These are phyloP conservation scores for Botrytis elliptica DNA, from an alignment of 2,329 filamentous ascomycete species.

Conservation along the genomic window DNA sequence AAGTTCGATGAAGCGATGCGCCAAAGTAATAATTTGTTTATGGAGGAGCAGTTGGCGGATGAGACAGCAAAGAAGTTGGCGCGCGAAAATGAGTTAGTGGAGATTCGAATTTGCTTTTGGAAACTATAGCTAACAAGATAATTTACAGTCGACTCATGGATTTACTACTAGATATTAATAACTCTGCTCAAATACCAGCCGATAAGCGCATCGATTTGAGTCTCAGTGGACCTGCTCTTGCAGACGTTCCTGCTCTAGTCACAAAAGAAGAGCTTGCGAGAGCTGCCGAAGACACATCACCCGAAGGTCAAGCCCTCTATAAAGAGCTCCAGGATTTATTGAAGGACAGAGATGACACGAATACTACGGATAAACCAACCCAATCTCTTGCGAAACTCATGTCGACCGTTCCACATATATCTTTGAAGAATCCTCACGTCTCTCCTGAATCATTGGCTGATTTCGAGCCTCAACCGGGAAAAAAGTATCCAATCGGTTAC, in stretches of 20 bases:
- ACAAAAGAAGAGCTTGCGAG: slow-evolving; percentile 32
- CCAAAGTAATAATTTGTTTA: slow-evolving; percentile 78
- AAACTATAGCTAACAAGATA: slow-evolving; percentile 19
- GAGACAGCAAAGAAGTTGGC: slow-evolving; percentile 80
- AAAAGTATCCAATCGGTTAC: slow-evolving; percentile 60
- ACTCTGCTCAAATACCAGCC: slow-evolving; percentile 72
- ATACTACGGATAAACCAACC: slow-evolving; percentile 24
- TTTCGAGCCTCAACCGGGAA: slow-evolving; percentile 47
- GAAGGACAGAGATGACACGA: slow-evolving; percentile 29
- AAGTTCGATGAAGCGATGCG: slow-evolving; percentile 75
- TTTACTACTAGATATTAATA: slow-evolving; percentile 85
- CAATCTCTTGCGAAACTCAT: slow-evolving; percentile 38
- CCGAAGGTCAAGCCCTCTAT: slow-evolving; percentile 34
- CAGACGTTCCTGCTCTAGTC: slow-evolving; percentile 32
- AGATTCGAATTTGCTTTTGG: background rate
- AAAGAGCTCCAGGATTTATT: slow-evolving; percentile 33
- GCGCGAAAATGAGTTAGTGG: slow-evolving; percentile 85
- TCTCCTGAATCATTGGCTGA: slow-evolving; percentile 41
- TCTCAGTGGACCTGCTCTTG: slow-evolving; percentile 31
- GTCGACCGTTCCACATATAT: slow-evolving; percentile 32
- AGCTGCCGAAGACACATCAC: slow-evolving; percentile 30
- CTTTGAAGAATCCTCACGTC: slow-evolving; percentile 25
- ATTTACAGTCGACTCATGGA: slow-evolving; percentile 78
- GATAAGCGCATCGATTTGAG: slow-evolving; percentile 73
- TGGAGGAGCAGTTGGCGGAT: slow-evolving; percentile 75